A percentile compares a stretch with the other conserved stretches of the same genome.
Evolutionary conservation across 306 rosid genomes (phyloP).

Genomic region (Rosa lucieae): DNA sequence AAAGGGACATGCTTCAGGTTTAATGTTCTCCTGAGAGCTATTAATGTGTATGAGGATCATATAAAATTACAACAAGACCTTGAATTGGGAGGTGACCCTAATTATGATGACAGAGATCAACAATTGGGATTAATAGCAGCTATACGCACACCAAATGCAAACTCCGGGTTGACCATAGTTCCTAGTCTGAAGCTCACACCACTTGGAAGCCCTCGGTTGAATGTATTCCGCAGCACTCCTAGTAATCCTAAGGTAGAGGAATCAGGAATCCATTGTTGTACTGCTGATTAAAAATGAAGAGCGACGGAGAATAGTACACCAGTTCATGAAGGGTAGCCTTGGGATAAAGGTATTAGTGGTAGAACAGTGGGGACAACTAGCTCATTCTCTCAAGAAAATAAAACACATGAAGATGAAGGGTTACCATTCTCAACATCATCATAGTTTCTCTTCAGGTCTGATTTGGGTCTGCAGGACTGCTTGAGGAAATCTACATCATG

Average conservation of each 20-base stretch:
- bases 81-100: background rate
- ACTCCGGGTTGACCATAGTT: background rate
- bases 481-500: slow-evolving; percentile 26
- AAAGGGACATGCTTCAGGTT: slow-evolving; percentile 77
- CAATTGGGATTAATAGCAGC: background rate
- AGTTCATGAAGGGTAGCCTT: slow-evolving; percentile 36
- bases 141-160: background rate
- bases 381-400: slow-evolving; percentile 20
- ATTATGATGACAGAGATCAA: background rate
- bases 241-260: slow-evolving; percentile 33
- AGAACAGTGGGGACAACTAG: slow-evolving; percentile 32
- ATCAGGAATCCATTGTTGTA: slow-evolving; percentile 39
- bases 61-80: slow-evolving; percentile 25
- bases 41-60: background rate
- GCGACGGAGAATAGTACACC: slow-evolving; percentile 15
- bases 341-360: slow-evolving; percentile 32
- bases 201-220: slow-evolving; percentile 29
- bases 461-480: slow-evolving; percentile 18
- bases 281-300: slow-evolving; percentile 32
- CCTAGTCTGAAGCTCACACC: background rate
- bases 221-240: slow-evolving; percentile 14
- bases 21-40: slow-evolving; percentile 39
- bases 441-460: slow-evolving; percentile 24
- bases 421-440: background rate
- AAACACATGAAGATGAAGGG: slow-evolving; percentile 12